Base-by-base conservation (phyloP, 805 yeast species). In the Tetrapisispora pingtungensis region DNA sequence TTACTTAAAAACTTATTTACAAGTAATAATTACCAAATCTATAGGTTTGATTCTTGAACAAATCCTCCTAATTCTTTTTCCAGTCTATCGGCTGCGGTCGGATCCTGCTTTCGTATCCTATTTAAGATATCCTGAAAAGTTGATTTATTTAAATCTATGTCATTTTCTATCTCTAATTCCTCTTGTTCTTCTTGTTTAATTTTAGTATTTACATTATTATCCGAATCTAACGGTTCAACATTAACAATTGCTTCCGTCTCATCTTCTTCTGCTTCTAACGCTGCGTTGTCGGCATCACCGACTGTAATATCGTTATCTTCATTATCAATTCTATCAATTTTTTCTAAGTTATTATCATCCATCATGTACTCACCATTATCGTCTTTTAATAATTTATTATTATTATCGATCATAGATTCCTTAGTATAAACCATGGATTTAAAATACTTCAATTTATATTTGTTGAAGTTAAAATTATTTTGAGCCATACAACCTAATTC, bases 401-500 rank as follows among this genome's bases (percentile, higher is more conserved):
- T 57, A 37, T 35, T 49, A 19, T 47, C 62, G 33, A 55, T 65
- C 51, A 53, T 65, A 26, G 60, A 68, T 35, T 63, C 70, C 28
- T 61, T 71, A 4, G 66, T 66, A 26, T 61, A 70, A 8, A 64
- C 66, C 48, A 82, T 70, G 45, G 71, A 71, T 12, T 66, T 64
- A 46, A 59, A 45, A 41, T 64, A 52, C 53, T 64, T 49, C 50
- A 55, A 70, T 62, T 55, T 67, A 69, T 37, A 51, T 62, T 40
- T 58, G 55, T 50, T 74, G 72, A 47, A 79, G 52, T 31, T 70
- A 59, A 56, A 69, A 68, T 50, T 77, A 72, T 66, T 64, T 62
- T 74, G 62, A 15, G 74, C 76, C 39, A 84, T 62, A 48, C 80
- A 74, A 18, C 75, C 74, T 44, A 88, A 64, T 58, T 87, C 88